Conservation (phyloP, 148 eudicot genomes). For the Spergularia marina region DNA sequence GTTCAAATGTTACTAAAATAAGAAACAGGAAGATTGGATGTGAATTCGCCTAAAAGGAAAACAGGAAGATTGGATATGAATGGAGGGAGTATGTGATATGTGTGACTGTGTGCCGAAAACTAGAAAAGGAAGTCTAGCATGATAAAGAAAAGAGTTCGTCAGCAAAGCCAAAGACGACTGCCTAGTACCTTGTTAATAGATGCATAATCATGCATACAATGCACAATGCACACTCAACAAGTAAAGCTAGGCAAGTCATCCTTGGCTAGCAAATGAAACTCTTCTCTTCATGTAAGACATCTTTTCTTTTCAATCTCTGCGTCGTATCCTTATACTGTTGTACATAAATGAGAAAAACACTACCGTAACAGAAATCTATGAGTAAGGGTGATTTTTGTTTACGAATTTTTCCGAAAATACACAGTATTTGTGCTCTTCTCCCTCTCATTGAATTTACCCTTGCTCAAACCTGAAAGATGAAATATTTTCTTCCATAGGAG, state of each 20-base stretch:
- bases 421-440: too few relatives aligned
- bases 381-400: too few relatives aligned
- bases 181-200: constrained; percentile 15
- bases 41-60: too few relatives aligned
- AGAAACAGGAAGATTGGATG: too few relatives aligned
- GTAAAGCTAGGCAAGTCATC: constrained; percentile 29
- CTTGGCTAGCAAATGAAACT: constrained; percentile 28
- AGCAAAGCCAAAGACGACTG: constrained; percentile 33
- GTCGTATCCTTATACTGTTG: too few relatives aligned
- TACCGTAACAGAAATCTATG: neutral
- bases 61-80: too few relatives aligned
- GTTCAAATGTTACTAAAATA: too few relatives aligned
- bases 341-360: too few relatives aligned
- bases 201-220: neutral
- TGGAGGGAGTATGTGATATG: too few relatives aligned
- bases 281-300: constrained; percentile 28
- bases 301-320: neutral
- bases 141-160: constrained; percentile 23
- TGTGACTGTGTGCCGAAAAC: neutral
- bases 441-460: too few relatives aligned
- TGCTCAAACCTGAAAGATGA: neutral
- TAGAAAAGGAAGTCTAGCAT: constrained; percentile 22
- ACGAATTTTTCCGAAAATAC: too few relatives aligned
- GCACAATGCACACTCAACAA: neutral
- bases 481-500: neutral